Conservation (phyloP, 163 green algal species). For the Scenedesmus sp. region DNA sequence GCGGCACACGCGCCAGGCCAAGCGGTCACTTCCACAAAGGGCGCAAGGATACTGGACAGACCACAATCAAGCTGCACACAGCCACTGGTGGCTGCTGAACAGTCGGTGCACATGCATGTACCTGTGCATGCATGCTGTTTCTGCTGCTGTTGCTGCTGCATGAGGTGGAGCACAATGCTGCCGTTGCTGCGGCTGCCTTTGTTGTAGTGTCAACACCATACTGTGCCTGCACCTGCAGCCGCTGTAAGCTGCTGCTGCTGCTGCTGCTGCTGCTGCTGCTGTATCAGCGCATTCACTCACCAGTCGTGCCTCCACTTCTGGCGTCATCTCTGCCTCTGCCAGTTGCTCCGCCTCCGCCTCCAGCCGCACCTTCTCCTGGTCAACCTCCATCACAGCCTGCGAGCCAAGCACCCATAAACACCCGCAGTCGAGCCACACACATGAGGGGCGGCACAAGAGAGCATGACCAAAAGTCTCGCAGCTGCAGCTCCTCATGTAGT, state of each 20-base stretch:
- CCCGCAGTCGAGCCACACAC: not conserved
- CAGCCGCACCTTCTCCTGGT: slow-evolving; percentile 84
- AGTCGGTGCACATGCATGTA: no score
- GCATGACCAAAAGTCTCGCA: not conserved
- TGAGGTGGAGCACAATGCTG: not conserved
- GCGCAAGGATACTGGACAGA: no score
- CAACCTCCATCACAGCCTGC: slow-evolving; percentile 89
- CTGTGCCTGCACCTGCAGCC: not conserved
- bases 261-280: not conserved
- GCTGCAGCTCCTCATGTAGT: no score
- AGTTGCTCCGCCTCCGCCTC: slow-evolving; percentile 87
- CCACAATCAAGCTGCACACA: no score
- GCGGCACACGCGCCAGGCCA: not conserved
- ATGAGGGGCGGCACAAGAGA: not conserved
- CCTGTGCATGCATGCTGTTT: not conserved
- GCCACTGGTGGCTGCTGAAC: no score
- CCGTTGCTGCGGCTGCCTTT: not conserved
- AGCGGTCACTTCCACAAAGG: no score
- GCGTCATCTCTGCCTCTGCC: slow-evolving; percentile 76
- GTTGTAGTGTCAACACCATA: not conserved
- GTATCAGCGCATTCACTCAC: slow-evolving; percentile 45
- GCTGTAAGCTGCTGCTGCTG: not conserved
- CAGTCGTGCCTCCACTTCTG: slow-evolving; percentile 82
- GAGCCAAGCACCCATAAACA: slow-evolving; percentile 47
- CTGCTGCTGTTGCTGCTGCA: not conserved